Conservation (phyloP, 2,329 filamentous ascomycete species). For the Ceratocystiopsis minuta region DNA sequence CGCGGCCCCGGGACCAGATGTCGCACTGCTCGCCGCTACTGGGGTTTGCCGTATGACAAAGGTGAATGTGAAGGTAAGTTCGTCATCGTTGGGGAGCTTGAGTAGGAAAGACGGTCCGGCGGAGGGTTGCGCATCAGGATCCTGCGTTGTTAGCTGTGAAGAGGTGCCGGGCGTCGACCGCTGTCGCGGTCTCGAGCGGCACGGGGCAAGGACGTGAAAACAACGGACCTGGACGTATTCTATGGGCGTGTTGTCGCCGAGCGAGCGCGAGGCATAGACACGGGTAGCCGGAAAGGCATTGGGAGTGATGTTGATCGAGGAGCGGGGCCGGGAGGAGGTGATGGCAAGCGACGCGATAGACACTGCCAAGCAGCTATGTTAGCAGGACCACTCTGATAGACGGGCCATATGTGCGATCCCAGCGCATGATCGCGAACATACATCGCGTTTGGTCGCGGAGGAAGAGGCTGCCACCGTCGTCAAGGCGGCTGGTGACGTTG, state of each 20-base stretch:
- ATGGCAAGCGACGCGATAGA: conserved; percentile 70
- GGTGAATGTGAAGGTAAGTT: conserved; percentile 82
- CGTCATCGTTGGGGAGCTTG: conserved; percentile 77
- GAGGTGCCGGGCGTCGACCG: neutral
- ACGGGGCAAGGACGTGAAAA: neutral
- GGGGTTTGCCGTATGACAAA: conserved; percentile 53
- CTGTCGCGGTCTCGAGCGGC: neutral
- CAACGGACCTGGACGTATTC: conserved; percentile 75
- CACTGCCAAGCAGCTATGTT: conserved; percentile 34
- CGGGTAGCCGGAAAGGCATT: conserved; percentile 76
- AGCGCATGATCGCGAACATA: conserved; percentile 27
- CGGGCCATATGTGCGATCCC: no score
- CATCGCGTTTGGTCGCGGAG: conserved; percentile 83
- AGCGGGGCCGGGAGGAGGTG: conserved; percentile 61
- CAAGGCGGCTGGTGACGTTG: conserved; percentile 73
- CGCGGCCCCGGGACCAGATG: neutral
- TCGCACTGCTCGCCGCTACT: neutral
- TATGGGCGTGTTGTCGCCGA: conserved; percentile 56
- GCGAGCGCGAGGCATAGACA: conserved; percentile 53
- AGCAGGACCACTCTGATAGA: neutral
- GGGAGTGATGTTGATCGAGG: conserved; percentile 58
- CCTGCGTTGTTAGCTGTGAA: conserved; percentile 30
- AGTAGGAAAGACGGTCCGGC: conserved; percentile 58
- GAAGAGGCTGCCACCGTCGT: conserved; percentile 65
- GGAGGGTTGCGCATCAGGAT: conserved; percentile 45